phyloP scores from a whole-genome alignment of 202 grass and related monocot species.

The Sporobolus alterniflorus region DNA sequence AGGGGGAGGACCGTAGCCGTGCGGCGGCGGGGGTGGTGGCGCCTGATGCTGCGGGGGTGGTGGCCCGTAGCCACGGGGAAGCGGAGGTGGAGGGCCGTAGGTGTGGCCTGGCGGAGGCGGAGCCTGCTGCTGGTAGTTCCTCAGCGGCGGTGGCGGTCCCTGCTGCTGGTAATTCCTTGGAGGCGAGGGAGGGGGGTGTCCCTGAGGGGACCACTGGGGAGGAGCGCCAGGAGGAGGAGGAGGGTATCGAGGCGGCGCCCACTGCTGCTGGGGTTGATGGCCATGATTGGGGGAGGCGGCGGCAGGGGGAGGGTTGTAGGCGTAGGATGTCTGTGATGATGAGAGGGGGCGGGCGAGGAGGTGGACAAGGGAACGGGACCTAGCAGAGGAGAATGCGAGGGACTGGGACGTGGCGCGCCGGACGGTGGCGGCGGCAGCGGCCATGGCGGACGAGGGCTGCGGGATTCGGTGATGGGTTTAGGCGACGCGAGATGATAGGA shows the following conservation, averaged over 20 bases:
- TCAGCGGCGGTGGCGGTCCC: conserved; percentile 16
- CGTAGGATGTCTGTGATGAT: conserved; percentile 19
- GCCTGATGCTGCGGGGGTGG: conserved; percentile 34
- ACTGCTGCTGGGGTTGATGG: conserved; percentile 40
- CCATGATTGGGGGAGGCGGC: conserved; percentile 6
- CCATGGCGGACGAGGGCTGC: conserved; percentile 26
- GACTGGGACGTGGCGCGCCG: conserved; percentile 33
- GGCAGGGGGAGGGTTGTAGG: conserved; percentile 21
- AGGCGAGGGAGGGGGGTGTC: conserved; percentile 20
- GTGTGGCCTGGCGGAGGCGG: conserved; percentile 3
- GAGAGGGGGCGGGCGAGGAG: conserved; percentile 14
- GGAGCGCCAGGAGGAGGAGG: conserved; percentile 38
- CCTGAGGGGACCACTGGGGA: conserved; percentile 38
- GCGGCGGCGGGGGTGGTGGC: neutral
- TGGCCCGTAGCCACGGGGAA: neutral
- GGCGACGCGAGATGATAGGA: neutral
- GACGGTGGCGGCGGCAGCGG: conserved; percentile 49
- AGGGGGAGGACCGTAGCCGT: conserved; percentile 25
- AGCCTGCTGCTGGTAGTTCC: conserved; percentile 7
- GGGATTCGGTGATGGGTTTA: conserved; percentile 15
- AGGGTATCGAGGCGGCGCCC: conserved; percentile 2
- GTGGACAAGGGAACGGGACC: conserved; percentile 31
- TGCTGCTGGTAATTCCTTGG: conserved; percentile 26
- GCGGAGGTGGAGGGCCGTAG: conserved; percentile 19
- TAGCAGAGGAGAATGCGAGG: conserved; percentile 34